Evolutionary conservation across 768 basidiomycete genomes (phyloP).

Genomic region (Guyanaporus albipodus): DNA sequence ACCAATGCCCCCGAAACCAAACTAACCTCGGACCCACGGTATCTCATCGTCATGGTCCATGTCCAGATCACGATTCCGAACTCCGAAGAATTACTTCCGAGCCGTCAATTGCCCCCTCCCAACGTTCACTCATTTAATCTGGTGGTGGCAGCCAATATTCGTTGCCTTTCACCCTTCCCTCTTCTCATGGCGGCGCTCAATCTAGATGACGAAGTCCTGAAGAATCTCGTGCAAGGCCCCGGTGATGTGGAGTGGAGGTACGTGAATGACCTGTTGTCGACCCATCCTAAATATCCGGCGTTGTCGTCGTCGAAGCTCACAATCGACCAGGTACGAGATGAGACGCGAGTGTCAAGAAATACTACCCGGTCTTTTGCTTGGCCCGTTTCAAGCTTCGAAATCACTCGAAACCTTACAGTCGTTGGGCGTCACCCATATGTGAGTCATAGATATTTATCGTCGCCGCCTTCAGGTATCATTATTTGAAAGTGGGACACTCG

Average conservation of each 20-base stretch:
- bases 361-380: constrained; percentile 73
- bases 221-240: constrained; percentile 70
- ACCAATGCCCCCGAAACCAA: constrained; percentile 2
- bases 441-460: constrained; percentile 11
- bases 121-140: not conserved
- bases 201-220: constrained; percentile 40
- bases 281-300: not conserved
- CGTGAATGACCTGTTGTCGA: constrained; percentile 17
- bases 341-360: constrained; percentile 93
- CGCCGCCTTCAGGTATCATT: not conserved
- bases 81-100: constrained; percentile 25
- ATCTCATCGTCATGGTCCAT: constrained; percentile 59
- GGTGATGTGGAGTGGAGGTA: constrained; percentile 84
- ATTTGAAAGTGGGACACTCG: not conserved
- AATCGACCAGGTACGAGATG: constrained; percentile 77
- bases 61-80: constrained; percentile 22
- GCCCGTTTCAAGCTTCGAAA: constrained; percentile 87
- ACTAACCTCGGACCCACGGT: constrained; percentile 40
- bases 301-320: constrained; percentile 10
- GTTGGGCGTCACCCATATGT: constrained; percentile 85
- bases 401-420: constrained; percentile 62
- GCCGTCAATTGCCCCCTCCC: constrained; percentile 7
- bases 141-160: not conserved
- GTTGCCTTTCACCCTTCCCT: constrained; percentile 1
- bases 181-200: constrained; percentile 20